Percentiles rank a stretch among this genome's conserved stretches.
phyloP scores from a whole-genome alignment of 805 yeast species.

The Millerozyma acaciae region DNA sequence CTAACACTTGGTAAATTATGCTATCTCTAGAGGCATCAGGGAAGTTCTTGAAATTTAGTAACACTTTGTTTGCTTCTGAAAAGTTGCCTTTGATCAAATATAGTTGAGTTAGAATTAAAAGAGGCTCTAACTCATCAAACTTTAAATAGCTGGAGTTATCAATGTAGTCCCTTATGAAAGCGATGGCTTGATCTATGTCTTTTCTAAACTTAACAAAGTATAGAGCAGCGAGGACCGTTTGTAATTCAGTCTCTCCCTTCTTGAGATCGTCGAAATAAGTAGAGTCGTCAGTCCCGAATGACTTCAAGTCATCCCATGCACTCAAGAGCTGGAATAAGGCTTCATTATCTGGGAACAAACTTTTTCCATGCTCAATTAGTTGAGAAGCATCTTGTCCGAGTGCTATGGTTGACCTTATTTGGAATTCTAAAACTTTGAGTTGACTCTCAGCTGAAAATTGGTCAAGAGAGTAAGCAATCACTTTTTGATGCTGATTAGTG shows the following conservation, averaged over 20 bases:
- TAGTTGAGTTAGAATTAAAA: slow-evolving; percentile 37
- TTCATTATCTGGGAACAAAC: slow-evolving; percentile 31
- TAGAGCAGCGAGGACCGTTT: slow-evolving; percentile 38
- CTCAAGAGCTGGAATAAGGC: slow-evolving; percentile 33
- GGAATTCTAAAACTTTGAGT: slow-evolving; percentile 37
- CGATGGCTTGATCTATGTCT: slow-evolving; percentile 36
- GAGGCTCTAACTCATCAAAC: slow-evolving; percentile 37
- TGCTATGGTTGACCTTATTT: slow-evolving; percentile 38
- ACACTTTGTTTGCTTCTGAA: slow-evolving; percentile 29
- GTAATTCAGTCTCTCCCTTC: slow-evolving; percentile 33
- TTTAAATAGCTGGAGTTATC: slow-evolving; percentile 18
- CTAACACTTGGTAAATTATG: slow-evolving; percentile 72
- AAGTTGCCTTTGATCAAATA: slow-evolving; percentile 36
- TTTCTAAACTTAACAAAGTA: slow-evolving; percentile 34
- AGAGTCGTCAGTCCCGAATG: slow-evolving; percentile 41
- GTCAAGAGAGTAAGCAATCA: slow-evolving; percentile 32
- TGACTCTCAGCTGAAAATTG: slow-evolving; percentile 37
- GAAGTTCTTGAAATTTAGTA: slow-evolving; percentile 27
- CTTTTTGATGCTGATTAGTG: slow-evolving; percentile 52
- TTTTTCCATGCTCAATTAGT: slow-evolving; percentile 34
- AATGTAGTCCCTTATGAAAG: slow-evolving; percentile 26
- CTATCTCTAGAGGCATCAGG: slow-evolving; percentile 51
- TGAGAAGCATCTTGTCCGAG: slow-evolving; percentile 35
- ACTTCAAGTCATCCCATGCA: slow-evolving; percentile 41
- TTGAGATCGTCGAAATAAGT: slow-evolving; percentile 40